phyloP scores from a whole-genome alignment of 371 early-diverging fungal genomes.

The Mucor indicus region DNA sequence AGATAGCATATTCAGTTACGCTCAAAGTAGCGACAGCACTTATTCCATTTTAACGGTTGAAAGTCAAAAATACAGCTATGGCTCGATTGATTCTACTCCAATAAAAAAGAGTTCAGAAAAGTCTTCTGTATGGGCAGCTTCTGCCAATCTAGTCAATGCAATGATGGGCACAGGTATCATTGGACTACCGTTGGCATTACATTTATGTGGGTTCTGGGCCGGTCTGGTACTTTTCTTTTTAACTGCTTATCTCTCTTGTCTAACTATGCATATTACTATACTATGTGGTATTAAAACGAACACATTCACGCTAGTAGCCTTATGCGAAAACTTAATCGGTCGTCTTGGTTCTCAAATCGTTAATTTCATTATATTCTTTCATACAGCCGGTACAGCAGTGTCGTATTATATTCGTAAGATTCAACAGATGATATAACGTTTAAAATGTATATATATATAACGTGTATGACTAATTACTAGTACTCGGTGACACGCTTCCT shows the following conservation, averaged over 20 bases:
- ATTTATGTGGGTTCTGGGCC: constrained; percentile 51
- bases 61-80: too few relatives aligned
- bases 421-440: too few relatives aligned
- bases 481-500: constrained; percentile 52
- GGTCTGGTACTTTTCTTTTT: constrained; percentile 41
- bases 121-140: constrained; percentile 10
- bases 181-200: constrained; percentile 51
- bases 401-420: constrained; percentile 49
- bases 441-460: too few relatives aligned
- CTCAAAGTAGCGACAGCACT: too few relatives aligned
- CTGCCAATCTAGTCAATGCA: constrained; percentile 51
- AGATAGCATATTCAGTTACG: too few relatives aligned
- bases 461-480: constrained; percentile 7
- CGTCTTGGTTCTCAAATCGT: constrained; percentile 30
- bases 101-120: too few relatives aligned
- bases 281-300: constrained; percentile 37
- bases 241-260: constrained; percentile 41
- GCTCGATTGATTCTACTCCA: too few relatives aligned
- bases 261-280: constrained; percentile 48
- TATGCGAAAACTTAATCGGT: constrained; percentile 40
- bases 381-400: constrained; percentile 48
- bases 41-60: too few relatives aligned
- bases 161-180: constrained; percentile 63
- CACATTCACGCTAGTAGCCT: constrained; percentile 27
- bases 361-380: constrained; percentile 47